Evolutionary conservation across 257 asterid species (phyloP).

Genomic region (Solanum okadae): DNA sequence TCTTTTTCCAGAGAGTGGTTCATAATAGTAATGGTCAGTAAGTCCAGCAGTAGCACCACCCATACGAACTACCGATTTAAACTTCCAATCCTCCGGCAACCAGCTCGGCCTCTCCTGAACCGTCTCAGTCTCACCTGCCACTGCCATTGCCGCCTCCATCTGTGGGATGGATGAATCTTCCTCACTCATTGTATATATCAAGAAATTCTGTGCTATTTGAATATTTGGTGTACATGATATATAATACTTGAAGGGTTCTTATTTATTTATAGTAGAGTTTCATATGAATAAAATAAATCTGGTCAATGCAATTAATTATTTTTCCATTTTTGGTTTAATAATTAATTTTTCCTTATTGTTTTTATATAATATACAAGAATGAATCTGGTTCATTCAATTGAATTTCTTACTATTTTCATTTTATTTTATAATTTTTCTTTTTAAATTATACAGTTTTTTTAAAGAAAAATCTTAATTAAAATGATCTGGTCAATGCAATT

Average conservation of each 20-base stretch:
- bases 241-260: background rate
- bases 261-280: background rate
- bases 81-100: background rate
- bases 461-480: background rate
- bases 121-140: background rate
- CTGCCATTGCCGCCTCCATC: background rate
- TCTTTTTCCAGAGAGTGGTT: background rate
- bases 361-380: no score
- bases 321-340: background rate
- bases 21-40: background rate
- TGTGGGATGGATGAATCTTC: background rate
- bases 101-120: background rate
- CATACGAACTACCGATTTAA: background rate
- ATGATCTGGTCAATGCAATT: background rate
- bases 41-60: background rate
- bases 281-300: background rate
- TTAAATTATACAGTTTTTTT: background rate
- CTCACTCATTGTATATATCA: background rate
- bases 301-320: background rate
- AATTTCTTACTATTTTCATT: background rate
- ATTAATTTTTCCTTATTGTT: background rate
- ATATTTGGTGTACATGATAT: background rate
- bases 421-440: background rate
- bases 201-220: background rate
- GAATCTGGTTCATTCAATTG: background rate